Evolutionary conservation across 1,139 yeast species (phyloP), one percentile per base, ranked within the genome.

Genomic region (Saccharomycopsis phalli): DNA sequence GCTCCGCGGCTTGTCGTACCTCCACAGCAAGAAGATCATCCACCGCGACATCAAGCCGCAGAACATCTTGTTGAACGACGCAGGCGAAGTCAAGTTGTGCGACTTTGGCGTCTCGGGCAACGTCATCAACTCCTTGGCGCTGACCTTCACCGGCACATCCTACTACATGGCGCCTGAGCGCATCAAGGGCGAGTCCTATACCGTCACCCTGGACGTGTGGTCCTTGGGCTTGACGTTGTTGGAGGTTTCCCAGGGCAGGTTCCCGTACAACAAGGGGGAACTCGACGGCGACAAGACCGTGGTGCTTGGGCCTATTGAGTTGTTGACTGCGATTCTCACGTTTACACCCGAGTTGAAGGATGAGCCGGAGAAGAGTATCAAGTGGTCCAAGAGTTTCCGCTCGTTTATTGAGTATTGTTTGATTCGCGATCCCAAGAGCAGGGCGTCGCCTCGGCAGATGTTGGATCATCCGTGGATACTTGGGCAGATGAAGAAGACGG

Each of bases 71-170:
- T 60, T 91, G 21, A 91, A 84, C 54, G 59, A 62, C 2, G 53
- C 63, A 7, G 98, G 98, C 2, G 79, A 82, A 53, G 88, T 88
- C 39, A 91, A 91, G 58, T 65, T 91, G 36, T 91, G 98, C 62
- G 98, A 91, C 63, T 91, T 91, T 63, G 98, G 98, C n/a, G 98
- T 91, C 26, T 81, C 94, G 53, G 97, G 98, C 8, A 95, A 87
- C 55, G 95, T 91, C 11, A 96, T 88, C 19, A 81, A 88, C 58
- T 86, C 96, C 0, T 65, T 91, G 37, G 97, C 97, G 2, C 83
- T 95, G 1, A 91, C 98, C 0, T 91, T 88, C 56, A 93, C 95
- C 0, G 98, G 98, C 1, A 91, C 98, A 0, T 88, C 94, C 18
- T 88, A 84, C 58, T 91, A 91, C 59, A 91, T 91, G 98, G 97